Base-by-base conservation (phyloP, 1,284 basidiomycete species). In the Irpex rosettiformis region DNA sequence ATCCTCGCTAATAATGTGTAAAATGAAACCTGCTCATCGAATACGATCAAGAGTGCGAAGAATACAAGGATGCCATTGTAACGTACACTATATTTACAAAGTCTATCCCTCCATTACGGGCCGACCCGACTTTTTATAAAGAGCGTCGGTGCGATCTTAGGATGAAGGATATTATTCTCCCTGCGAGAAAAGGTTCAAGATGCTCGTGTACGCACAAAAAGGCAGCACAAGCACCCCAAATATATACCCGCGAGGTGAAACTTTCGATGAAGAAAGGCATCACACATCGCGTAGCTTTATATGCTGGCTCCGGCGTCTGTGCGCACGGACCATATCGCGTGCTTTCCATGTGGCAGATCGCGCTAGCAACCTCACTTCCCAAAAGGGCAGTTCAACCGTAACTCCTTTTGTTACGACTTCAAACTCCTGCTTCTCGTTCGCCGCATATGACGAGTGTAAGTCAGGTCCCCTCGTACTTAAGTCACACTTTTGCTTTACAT, bases 221-320 rank as follows among this genome's bases (percentile, higher is more conserved):
- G 58, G 60, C 58, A 56, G 29, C 62, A 69, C 73, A 71, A 75
- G 72, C 69, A 77, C 75, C 83, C 80, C 85, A 88, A 88, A 88
- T 86, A 86, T 85, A 81, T 79, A 77, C 77, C 75, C 66, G 70
- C 75, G 74, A 84, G 85, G 86, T 86, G 80, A 61, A n/a, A 87
- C 84, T 88, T 88, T 86, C 83, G 74, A 75, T 74, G 61, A 58
- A 61, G 56, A 58, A 48, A 29, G 3, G 22, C 21, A 22, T 7
- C 13, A 13, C 6, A 13, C 18, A 18, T 18, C 6, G 8, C 43
- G 21, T n/a, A 7, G 43, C 43, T 47, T 47, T 6, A 47, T 47
- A 47, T 47, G 21, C 43, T 18, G 11, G 18, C 21, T 7, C 6
- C 13, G 21, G n/a, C n/a, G n/a, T n/a, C n/a, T n/a, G n/a, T n/a